Base-by-base conservation (phyloP, 805 yeast species). In the Metschnikowia matae region DNA sequence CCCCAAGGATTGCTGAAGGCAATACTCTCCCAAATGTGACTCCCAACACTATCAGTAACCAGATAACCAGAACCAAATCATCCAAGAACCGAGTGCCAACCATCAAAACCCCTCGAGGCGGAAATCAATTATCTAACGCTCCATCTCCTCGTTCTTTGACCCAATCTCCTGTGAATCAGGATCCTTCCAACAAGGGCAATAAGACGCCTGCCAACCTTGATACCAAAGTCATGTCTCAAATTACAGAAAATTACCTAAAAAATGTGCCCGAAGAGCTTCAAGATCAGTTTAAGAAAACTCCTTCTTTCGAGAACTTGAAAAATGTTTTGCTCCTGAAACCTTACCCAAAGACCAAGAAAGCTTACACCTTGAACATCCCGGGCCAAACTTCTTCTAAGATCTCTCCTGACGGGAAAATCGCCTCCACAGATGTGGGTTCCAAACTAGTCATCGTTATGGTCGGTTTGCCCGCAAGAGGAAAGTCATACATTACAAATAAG, bases 401-500 rank as follows among this genome's bases (percentile, higher is more conserved):
- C 2, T 82, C 90, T 0, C 94, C 96, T 0, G 92, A 88, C 63
- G 89, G 89, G 3, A 71, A 74, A 32, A 81, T 82, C 33, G 81
- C 83, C 1, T 73, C 78, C 21, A 75, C 59, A 57, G 97, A 89
- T 62, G 83, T 87, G 4, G 92, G 89, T 1, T 78, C 81, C 11
- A 72, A 74, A 33, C 76, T 92, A 48, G 96, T 92, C 14, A 89
- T 92, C 52, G 95, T 94, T 17, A 92, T 92, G 98, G 97, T 92
- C 14, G 99, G 99, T 0, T 69, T 86, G 33, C 98, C 98, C 0
- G 97, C 97, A 0, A 75, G 97, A 48, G 99, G 99, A 3, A 92
- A 92, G 66, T 87, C 96, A 1, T 94, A 91, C 65, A 83, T 92
- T 54, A 89, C 97, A 47, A 92, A 90, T 67, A 92, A 94, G 64